Conservation (phyloP, 257 asterid species). For the Fraxinus pennsylvanica region DNA sequence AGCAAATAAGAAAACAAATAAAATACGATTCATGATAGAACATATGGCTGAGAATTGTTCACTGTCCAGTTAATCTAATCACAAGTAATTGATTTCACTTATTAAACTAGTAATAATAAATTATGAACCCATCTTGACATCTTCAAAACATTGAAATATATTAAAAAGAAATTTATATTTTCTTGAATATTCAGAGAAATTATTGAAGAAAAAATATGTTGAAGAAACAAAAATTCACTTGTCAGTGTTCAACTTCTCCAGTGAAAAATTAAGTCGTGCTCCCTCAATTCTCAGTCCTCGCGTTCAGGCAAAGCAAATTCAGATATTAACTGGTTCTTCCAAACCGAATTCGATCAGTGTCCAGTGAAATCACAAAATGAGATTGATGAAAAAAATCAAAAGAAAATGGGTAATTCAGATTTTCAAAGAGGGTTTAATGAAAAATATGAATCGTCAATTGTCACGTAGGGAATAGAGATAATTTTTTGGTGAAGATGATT, state of each 20-base stretch:
- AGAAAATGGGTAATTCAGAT: too few species aligned
- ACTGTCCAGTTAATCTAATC: slow-evolving; percentile 31
- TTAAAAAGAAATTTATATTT: background rate
- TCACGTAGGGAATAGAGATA: too few species aligned
- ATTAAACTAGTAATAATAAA: slow-evolving; percentile 38
- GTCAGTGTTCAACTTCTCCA: slow-evolving; percentile 33
- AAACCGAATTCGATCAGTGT: too few species aligned
- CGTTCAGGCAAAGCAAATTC: too few species aligned
- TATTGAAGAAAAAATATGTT: background rate
- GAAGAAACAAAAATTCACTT: slow-evolving; percentile 65
- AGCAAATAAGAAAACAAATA: slow-evolving; percentile 24
- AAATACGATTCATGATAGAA: slow-evolving; percentile 27
- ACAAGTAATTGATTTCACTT: slow-evolving; percentile 31
- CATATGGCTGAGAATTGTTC: slow-evolving; percentile 34
- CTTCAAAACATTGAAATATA: background rate
- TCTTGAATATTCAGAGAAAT: slow-evolving; percentile 7
- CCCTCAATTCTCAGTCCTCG: too few species aligned
- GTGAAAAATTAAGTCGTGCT: too few species aligned
- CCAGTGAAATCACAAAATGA: too few species aligned
- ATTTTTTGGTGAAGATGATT: too few species aligned
- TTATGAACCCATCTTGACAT: slow-evolving; percentile 15
- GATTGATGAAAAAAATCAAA: too few species aligned
- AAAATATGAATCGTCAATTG: too few species aligned
- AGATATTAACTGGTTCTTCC: too few species aligned
- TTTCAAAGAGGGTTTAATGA: too few species aligned